phyloP scores from a whole-genome alignment of 306 rosid genomes.

The Prunus mume region DNA sequence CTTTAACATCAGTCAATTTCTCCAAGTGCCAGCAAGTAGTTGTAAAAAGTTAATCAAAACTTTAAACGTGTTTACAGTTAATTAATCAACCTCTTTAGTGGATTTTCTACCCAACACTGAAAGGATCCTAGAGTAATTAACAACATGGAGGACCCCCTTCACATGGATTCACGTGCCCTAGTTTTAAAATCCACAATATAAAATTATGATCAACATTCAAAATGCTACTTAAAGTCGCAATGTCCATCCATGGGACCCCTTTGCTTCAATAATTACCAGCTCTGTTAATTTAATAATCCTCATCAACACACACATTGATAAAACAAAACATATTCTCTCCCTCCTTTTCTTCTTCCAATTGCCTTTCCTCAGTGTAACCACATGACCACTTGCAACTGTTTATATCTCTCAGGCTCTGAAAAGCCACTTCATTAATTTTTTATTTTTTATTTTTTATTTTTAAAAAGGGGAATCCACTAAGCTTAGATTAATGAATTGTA shows the following conservation, averaged over 20 bases:
- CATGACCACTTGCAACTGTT: constrained; percentile 15
- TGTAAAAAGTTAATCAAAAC: constrained; percentile 2
- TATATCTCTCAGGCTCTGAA: constrained; percentile 22
- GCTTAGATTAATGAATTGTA: constrained; percentile 42
- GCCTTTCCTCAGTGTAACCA: constrained; percentile 35
- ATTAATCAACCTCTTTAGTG: constrained; percentile 9
- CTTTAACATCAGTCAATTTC: constrained; percentile 17
- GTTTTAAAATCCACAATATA: constrained; percentile 37
- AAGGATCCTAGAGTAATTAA: constrained; percentile 36
- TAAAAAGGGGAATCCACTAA: constrained; percentile 35
- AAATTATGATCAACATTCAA: constrained; percentile 33
- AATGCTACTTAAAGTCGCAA: constrained; percentile 35
- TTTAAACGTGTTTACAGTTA: constrained; percentile 16
- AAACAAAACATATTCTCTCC: too few relatives aligned
- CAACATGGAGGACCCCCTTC: constrained; percentile 60
- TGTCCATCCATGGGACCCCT: constrained; percentile 20
- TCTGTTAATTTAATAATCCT: constrained; percentile 19
- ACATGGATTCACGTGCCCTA: constrained; percentile 69
- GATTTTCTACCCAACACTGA: constrained; percentile 26
- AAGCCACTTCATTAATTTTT: constrained; percentile 11
- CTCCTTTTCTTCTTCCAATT: too few relatives aligned
- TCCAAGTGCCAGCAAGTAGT: constrained; percentile 10
- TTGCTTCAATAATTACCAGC: constrained; percentile 36
- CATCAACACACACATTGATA: too few relatives aligned
- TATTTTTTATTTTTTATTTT: neutral